Base-by-base conservation (phyloP, 176 grass and related monocot species). In the Aegilops sharonensis region DNA sequence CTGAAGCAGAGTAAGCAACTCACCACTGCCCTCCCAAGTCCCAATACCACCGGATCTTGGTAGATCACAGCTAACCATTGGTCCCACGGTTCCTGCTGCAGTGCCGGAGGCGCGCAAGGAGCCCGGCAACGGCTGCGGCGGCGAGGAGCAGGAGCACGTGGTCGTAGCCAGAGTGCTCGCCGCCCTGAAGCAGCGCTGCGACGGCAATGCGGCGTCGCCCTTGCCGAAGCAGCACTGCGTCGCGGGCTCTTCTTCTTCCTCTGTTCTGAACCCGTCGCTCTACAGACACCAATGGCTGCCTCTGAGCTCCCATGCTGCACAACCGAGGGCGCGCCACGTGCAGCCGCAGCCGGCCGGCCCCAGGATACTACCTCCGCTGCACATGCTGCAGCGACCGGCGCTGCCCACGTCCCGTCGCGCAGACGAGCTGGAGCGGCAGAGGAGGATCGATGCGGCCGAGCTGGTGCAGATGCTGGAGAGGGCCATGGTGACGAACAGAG, bases 81-180 rank as follows among this genome's bases (percentile, higher is more conserved):
- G 1, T 63, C 0, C 52, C 14, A 4, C 34, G 12, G 11, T 75
- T 48, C 8, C 56, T 59, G 54, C 14, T 31, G 76, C 81, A 95
- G 94, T 93, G 87, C 91, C 91, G 76, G 91, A 93, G 83, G 88
- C 90, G 87, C 67, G 89, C 59, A 93, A 86, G 80, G 91, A 89
- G 54, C 61, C 81, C 7, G 82, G 61, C 70, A 54, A 27, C 54
- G 64, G 88, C 69, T 36, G 52, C 63, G 73, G 24, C 64, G 48
- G 82, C n/a, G 91, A 88, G 23, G 94, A 93, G 92, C 91, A 90
- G 88, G 94, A 95, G 77, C 87, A 91, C 48, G 91, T 93, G 81
- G 85, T 81, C 52, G 94, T 95, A 3, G 87, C 89, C 36, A 88
- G 87, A 39, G 89, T 93, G 1, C 89, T 95, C 67, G 81, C 91